Evolutionary conservation across 179 eudicot species (phyloP), one percentile per base, ranked within the genome.

Genomic region (Beta macrorhiza): DNA sequence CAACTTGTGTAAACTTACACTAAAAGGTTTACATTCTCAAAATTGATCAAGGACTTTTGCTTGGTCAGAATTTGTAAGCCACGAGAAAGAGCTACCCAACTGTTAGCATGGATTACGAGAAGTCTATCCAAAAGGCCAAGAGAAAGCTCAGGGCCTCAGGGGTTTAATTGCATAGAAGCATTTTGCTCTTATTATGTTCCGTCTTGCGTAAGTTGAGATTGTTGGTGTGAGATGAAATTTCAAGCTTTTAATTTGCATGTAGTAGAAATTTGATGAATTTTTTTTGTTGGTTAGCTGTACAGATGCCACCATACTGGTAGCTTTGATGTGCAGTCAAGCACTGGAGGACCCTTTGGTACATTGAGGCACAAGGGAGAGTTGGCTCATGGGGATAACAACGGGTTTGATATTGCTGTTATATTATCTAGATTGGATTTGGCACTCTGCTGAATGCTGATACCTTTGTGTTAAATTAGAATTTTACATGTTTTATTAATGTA

Each of bases 291-390:
- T 2, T 37, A 1, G 25, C 16, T 75, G 11, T 70, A 72, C 85
- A 95, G 99, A 82, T 95, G 99, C 98, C 99, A 95, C 93, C 93
- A 98, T 78, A 98, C 99, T 84, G 99, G 99, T 84, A 95, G 98
- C 45, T 95, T 76, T 73, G 99, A 95, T 69, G 88, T 84, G 76
- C 83, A 47, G 9, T 79, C 91, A 22, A 95, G 87, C 89, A 92
- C 94, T 29, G 32, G 32, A 67, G 99, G 99, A 65, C 99, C 99
- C 10, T 95, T 95, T 29, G 99, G 99, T 22, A 95, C 99, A 76
- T 92, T 95, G 91, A 95, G 90, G 89, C 78, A 82, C 81, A 68
- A 85, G 85, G 89, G 75, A 44, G 99, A 95, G 90, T 89, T 47
- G 17, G 84, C 70, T 49, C 99, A 95, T 75, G 91, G 75, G 1